Evolutionary conservation across 2,329 filamentous ascomycete genomes (phyloP), one percentile per base, ranked within the genome.

Genomic region (Pyrenochaeta sp.): DNA sequence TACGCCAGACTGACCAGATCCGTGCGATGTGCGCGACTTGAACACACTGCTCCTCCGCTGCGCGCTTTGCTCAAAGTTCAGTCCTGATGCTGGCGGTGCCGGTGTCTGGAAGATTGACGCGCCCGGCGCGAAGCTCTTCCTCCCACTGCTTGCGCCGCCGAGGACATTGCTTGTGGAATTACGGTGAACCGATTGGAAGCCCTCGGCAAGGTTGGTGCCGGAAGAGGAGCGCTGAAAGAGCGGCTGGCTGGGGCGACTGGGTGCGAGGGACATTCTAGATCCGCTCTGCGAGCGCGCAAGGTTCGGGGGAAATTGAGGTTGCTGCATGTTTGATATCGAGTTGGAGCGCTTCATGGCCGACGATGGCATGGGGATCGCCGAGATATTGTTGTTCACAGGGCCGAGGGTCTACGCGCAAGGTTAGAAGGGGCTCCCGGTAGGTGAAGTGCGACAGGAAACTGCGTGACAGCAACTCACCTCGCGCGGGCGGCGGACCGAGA

Each of bases 291-390:
- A 92, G 68, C 94, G 92, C 67, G 83, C 88, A 74, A 90, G 88
- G 53, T 85, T 84, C 54, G 88, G 88, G 72, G 86, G 90, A 13
- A 65, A 73, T 45, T 69, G 45, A 86, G 82, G 72, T 37, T 71
- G 67, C 48, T 86, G 85, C 70, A 88, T 83, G 73, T 88, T 87
- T 62, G 88, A 88, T 68, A 88, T 88, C 12, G 92, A 93, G 73
- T 89, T 95, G 30, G 91, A 91, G 77, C 95, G 91, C 83, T 99
- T 99, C 85, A 99, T 90, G 40, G 93, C 92, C 40, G 94, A 98
- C 28, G 91, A 86, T 8, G 95, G 94, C 80, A 96, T 92, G 22
- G 95, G 95, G 62, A 99, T 91, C 24, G 88, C 87, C 3, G 72
- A 71, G 64, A 93, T 94, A 77, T 89, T 88, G 76, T 88, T 93